A percentile compares a stretch with the other conserved stretches of the same genome.
These are phyloP conservation scores for Danielia oregonensis DNA, from an alignment of 805 yeast species.

Conservation along the genomic window DNA sequence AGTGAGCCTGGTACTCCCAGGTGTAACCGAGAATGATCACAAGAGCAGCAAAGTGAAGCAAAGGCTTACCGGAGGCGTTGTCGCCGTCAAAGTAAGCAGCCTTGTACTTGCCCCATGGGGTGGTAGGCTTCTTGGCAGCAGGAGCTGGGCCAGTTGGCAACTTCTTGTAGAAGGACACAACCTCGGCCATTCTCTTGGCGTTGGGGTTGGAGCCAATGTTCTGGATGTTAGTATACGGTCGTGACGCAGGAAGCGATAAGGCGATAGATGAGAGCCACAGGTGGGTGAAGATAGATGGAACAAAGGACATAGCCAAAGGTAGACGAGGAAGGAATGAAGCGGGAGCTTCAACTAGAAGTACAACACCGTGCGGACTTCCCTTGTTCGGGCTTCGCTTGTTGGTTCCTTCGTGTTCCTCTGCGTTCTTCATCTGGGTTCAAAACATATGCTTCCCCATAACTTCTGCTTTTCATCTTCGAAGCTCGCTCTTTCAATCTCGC, in stretches of 20 bases:
- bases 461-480: too few relatives aligned
- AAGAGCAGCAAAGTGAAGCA: slow-evolving; percentile 69
- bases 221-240: slow-evolving; percentile 41
- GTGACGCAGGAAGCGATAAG: too few relatives aligned
- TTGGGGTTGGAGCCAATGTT: slow-evolving; percentile 94
- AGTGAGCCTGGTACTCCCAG: slow-evolving; percentile 91
- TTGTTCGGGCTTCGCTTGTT: too few relatives aligned
- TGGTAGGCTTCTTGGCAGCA: slow-evolving; percentile 59
- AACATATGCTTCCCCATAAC: too few relatives aligned
- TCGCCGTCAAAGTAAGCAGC: slow-evolving; percentile 83
- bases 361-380: too few relatives aligned
- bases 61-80: slow-evolving; percentile 80
- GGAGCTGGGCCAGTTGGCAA: slow-evolving; percentile 93
- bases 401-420: too few relatives aligned
- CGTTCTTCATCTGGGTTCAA: too few relatives aligned
- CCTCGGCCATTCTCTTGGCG: slow-evolving; percentile 94
- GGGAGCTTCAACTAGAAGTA: not conserved
- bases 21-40: slow-evolving; percentile 79
- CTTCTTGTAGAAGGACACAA: slow-evolving; percentile 92
- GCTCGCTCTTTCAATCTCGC: too few relatives aligned
- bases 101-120: slow-evolving; percentile 73
- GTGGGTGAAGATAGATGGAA: too few relatives aligned
- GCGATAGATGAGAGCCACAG: slow-evolving; percentile 13
- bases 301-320: too few relatives aligned
- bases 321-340: not conserved